phyloP scores from a whole-genome alignment of 306 rosid species.

The Macrotyloma uniflorum region DNA sequence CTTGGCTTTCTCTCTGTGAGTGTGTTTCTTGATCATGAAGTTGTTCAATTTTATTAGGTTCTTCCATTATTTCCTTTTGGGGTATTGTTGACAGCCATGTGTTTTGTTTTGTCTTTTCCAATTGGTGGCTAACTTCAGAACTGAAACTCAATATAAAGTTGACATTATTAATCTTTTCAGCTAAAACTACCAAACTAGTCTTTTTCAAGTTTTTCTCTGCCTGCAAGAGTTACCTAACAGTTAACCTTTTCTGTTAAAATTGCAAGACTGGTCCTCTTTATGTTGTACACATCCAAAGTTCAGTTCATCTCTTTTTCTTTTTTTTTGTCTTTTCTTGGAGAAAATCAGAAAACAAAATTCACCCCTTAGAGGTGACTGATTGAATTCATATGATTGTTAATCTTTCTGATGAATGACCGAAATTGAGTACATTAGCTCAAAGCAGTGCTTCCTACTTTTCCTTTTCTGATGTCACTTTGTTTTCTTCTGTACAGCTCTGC shows the following conservation, averaged over 20 bases:
- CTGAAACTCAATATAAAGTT: no score
- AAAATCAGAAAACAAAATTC: not conserved
- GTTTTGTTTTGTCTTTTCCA: no score
- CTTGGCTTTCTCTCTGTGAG: no score
- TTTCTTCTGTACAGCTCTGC: slow-evolving; percentile 44
- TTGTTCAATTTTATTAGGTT: no score
- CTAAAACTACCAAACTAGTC: no score
- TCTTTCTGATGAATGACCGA: not conserved
- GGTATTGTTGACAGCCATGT: no score
- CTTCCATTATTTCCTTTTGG: no score
- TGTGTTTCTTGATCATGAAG: no score
- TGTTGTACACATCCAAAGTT: not conserved
- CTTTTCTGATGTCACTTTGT: not conserved
- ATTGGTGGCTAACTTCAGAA: no score
- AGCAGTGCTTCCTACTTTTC: not conserved
- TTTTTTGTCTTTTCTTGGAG: not conserved
- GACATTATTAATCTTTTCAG: no score
- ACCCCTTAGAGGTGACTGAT: not conserved
- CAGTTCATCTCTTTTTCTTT: not conserved
- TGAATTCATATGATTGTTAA: not conserved
- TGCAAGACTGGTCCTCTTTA: not conserved
- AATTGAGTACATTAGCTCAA: not conserved
- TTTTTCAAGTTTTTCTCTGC: no score
- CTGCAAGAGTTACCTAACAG: not conserved
- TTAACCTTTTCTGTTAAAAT: not conserved